A percentile compares a stretch with the other conserved stretches of the same genome.
Conservation (phyloP, 306 rosid genomes). For the Prunus armeniaca region DNA sequence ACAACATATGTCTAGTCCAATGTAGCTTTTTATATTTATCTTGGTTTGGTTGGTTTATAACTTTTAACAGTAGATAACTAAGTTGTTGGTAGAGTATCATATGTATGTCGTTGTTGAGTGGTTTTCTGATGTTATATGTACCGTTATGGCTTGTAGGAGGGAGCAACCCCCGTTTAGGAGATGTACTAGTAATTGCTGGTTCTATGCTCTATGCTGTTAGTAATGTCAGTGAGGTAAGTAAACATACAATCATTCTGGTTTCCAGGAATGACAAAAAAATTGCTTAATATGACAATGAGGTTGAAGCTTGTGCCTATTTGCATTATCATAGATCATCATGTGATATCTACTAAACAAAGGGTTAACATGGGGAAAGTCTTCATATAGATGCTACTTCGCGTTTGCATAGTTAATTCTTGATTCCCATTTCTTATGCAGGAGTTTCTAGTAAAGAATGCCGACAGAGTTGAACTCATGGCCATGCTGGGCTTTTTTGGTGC, state of each 20-base stretch:
- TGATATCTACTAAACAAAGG: not conserved
- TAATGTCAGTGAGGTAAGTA: constrained; percentile 77
- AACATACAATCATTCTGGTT: not conserved
- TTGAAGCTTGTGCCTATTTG: not conserved
- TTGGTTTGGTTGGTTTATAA: not conserved
- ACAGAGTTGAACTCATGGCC: constrained; percentile 86
- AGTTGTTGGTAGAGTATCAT: constrained; percentile 2
- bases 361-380: not conserved
- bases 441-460: constrained; percentile 81
- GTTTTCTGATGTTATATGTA: constrained; percentile 26
- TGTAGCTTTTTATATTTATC: not conserved
- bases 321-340: not conserved
- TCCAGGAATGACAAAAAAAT: not conserved
- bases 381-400: not conserved
- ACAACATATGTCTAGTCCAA: not conserved
- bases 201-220: constrained; percentile 81
- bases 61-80: constrained; percentile 2
- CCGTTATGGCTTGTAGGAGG: constrained; percentile 57
- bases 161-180: constrained; percentile 70
- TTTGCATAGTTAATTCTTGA: not conserved
- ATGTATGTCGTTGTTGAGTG: constrained; percentile 1
- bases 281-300: not conserved
- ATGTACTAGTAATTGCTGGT: constrained; percentile 70
- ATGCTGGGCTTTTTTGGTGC: constrained; percentile 79
- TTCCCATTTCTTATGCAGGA: constrained; percentile 53